Percentiles rank a stretch among this genome's conserved stretches.
phyloP scores from a whole-genome alignment of 305 asterid species.

The Petunia hybrid region DNA sequence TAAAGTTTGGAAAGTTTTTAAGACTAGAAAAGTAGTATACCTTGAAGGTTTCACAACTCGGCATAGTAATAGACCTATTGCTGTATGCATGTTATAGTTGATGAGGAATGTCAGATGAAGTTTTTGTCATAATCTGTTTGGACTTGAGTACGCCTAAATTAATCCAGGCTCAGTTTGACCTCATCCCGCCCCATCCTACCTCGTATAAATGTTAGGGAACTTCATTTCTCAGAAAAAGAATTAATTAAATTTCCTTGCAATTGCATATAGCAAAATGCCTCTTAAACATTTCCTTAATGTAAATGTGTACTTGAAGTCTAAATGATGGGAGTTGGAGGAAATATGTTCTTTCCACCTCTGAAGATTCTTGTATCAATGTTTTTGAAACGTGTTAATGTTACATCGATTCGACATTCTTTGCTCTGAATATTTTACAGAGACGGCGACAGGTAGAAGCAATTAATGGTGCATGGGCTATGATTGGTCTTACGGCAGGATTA shows the following conservation, averaged over 20 bases:
- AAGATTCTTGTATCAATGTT: constrained; percentile 5
- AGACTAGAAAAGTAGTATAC: not conserved
- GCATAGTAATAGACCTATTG: not conserved
- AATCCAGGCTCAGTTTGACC: too few relatives aligned
- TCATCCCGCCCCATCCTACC: too few relatives aligned
- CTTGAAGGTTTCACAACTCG: too few relatives aligned
- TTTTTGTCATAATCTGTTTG: not conserved
- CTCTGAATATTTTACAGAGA: constrained; percentile 46
- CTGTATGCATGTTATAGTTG: not conserved
- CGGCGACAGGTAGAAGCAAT: constrained; percentile 78
- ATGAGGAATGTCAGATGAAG: not conserved
- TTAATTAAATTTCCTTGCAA: not conserved
- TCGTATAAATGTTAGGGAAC: not conserved
- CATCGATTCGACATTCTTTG: not conserved
- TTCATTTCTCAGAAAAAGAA: not conserved
- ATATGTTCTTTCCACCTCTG: not conserved
- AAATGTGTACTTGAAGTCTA: not conserved
- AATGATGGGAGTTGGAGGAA: constrained; percentile 4
- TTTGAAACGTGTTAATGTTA: not conserved
- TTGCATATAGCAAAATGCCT: not conserved
- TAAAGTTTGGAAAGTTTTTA: not conserved
- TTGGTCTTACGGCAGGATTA: constrained; percentile 86
- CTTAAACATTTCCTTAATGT: not conserved
- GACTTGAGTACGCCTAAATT: too few relatives aligned
- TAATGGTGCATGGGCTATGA: constrained; percentile 97